Base-by-base conservation (phyloP, 2,329 filamentous ascomycete species). In the Paraphoma sp. region DNA sequence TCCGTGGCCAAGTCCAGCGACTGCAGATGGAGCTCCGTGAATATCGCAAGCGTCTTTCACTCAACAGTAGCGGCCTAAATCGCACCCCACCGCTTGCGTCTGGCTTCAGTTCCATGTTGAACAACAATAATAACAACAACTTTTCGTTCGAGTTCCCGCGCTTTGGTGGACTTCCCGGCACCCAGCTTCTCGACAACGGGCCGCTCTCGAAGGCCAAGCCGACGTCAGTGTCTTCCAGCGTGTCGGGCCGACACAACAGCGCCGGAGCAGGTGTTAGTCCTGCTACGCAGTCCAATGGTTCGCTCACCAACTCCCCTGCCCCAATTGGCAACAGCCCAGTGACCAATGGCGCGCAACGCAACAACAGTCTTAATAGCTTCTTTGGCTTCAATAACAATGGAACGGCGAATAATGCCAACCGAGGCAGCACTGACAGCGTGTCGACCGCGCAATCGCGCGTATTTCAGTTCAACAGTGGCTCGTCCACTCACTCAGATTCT, bases 81-180 rank as follows among this genome's bases (percentile, higher is more conserved):
- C 77, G 79, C 16, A 83, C 83, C n/a, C 81, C 83, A 11, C 77
- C 83, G 40, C 74, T 76, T 5, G 64, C 73, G 55, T 75, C 76
- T 50, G 76, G 79, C 23, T 79, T 81, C 57, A 82, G 81, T 12
- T 77, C 77, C 31, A 75, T 75, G 69, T 76, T 80, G 54, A 77
- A 70, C 18, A 78, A 81, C 74, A 89, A 87, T 64, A 80, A 89
- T 68, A 89, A 90, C 60, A 89, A 90, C 74, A 93, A 90, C 73
- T 98, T 98, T 73, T 89, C 94, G 65, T 98, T 99, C 67, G 94
- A 98, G 65, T 98, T 98, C 63, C 94, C 95, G 63, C 93, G 91
- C 73, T 98, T 99, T 70, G 95, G 95, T 45, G 85, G 88, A 56
- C 84, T 96, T 28, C 84, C 86, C 17, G 81, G 80, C 29, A 77